Evolutionary conservation across 768 basidiomycete species (phyloP).

Genomic region (Phaeotremella skinneri): DNA sequence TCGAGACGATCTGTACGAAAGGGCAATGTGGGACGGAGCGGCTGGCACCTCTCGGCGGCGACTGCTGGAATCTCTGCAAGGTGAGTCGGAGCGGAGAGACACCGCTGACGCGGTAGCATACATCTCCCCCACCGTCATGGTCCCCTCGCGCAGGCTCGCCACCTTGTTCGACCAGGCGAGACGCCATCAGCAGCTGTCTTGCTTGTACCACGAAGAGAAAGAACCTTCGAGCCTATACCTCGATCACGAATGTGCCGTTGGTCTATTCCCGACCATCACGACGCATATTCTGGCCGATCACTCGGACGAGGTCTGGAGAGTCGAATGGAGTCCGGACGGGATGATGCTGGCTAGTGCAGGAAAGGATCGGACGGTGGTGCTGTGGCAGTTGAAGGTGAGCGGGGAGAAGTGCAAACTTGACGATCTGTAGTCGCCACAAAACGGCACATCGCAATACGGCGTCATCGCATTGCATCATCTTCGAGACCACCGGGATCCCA

Average conservation of each 20-base stretch:
- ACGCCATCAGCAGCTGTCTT: slow-evolving; percentile 71
- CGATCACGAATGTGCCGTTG: slow-evolving; percentile 78
- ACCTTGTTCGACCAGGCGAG: slow-evolving; percentile 82
- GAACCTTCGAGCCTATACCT: slow-evolving; percentile 74
- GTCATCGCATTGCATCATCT: slow-evolving; percentile 52
- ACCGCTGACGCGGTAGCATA: slow-evolving; percentile 60
- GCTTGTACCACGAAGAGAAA: slow-evolving; percentile 74
- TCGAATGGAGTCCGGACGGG: slow-evolving; percentile 93
- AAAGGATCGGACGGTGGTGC: slow-evolving; percentile 79
- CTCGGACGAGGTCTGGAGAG: slow-evolving; percentile 89
- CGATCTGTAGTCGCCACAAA: slow-evolving; percentile 33
- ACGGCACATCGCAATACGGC: slow-evolving; percentile 60
- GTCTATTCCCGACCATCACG: slow-evolving; percentile 76
- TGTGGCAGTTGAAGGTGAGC: slow-evolving; percentile 82
- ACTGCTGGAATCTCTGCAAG: slow-evolving; percentile 75
- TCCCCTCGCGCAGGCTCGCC: slow-evolving; percentile 82
- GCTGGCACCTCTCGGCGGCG: slow-evolving; percentile 71
- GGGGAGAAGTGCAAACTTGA: neutral
- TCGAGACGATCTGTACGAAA: slow-evolving; percentile 72
- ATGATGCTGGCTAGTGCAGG: slow-evolving; percentile 78
- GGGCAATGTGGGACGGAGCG: slow-evolving; percentile 87
- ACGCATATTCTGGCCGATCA: slow-evolving; percentile 83
- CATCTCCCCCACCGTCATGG: slow-evolving; percentile 88
- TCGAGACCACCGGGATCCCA: slow-evolving; percentile 71
- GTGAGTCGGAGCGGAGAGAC: slow-evolving; percentile 54